Evolutionary conservation across 495 filamentous ascomycete species (phyloP), one percentile per base, ranked within the genome.

Genomic region (Podospora sp.): DNA sequence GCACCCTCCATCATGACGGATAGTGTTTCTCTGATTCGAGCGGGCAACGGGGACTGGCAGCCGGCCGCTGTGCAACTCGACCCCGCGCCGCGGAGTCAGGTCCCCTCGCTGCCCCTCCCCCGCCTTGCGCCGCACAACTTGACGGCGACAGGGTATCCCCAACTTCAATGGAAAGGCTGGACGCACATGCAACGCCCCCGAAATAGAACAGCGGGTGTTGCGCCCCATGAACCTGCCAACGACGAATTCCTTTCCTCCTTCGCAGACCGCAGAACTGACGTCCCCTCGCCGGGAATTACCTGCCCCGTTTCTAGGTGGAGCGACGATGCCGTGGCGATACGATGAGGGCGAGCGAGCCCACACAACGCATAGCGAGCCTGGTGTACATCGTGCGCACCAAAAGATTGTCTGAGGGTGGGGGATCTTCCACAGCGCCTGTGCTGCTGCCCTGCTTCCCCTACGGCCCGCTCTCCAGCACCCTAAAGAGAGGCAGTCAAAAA

Each of bases 111-210:
- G 62, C 51, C 21, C 51, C 52, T 65, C 63, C 63, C 63, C 63
- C 63, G 63, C 63, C 63, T 33, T 26, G 16, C 62, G 52, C 40
- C 40, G 14, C 16, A 12, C 40, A 46, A 26, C 40, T 65, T 56
- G 63, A 58, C 26, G 60, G 33, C 6, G 53, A 58, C 63, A 65
- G 63, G 63, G 63, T 11, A 20, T 46, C 35, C 63, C 63, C 52
- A 58, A 52, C 63, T 29, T 49, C 52, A 16, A n/a, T n/a, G 1
- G 35, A n/a, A 65, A 65, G 52, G 62, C 63, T 49, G 35, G 52
- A 65, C 57, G 50, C 63, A 27, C 24, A 52, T 36, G 52, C 52
- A 40, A 51, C 27, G 16, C 6, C 35, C 63, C 52, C 26, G 35
- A 57, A 65, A 65, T 65, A 65, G 63, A 56, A 65, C 33, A 26